Evolutionary conservation across 805 yeast species (phyloP).

Genomic region (Yarrowia alimentaria): DNA sequence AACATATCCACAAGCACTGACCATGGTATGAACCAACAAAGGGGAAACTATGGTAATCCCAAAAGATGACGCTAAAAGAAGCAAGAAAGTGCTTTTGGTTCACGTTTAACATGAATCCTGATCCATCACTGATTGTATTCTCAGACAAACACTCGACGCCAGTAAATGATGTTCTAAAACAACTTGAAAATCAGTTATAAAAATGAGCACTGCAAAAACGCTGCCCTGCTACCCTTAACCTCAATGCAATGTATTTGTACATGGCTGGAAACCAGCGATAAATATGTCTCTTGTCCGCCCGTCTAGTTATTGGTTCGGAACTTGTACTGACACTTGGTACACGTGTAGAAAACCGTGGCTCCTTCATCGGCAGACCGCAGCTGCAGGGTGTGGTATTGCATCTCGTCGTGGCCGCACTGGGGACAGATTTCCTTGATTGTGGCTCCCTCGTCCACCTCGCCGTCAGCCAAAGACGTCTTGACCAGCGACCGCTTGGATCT

Average conservation of each 20-base stretch:
- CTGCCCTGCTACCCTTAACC: no score
- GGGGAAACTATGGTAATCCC: no score
- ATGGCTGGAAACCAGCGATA: background rate
- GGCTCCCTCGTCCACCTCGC: slow-evolving; percentile 91
- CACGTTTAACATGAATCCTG: no score
- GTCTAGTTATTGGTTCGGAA: slow-evolving; percentile 85
- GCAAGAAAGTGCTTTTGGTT: no score
- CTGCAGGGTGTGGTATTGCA: slow-evolving; percentile 96
- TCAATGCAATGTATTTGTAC: background rate
- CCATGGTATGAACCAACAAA: no score
- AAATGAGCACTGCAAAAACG: no score
- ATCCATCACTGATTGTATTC: no score
- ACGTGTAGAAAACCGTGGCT: slow-evolving; percentile 95
- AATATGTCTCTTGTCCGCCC: slow-evolving; percentile 24
- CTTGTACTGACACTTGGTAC: slow-evolving; percentile 88
- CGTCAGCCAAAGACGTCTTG: slow-evolving; percentile 72
- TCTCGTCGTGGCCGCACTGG: slow-evolving; percentile 96
- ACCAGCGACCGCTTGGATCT: slow-evolving; percentile 84
- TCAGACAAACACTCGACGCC: no score
- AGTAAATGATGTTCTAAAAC: no score
- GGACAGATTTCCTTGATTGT: slow-evolving; percentile 97
- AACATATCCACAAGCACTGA: no score
- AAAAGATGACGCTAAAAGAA: no score
- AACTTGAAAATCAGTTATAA: no score
- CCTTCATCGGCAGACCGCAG: slow-evolving; percentile 99